Conservation (phyloP, 1,284 basidiomycete genomes). For the Rhodotorula glutinis region DNA sequence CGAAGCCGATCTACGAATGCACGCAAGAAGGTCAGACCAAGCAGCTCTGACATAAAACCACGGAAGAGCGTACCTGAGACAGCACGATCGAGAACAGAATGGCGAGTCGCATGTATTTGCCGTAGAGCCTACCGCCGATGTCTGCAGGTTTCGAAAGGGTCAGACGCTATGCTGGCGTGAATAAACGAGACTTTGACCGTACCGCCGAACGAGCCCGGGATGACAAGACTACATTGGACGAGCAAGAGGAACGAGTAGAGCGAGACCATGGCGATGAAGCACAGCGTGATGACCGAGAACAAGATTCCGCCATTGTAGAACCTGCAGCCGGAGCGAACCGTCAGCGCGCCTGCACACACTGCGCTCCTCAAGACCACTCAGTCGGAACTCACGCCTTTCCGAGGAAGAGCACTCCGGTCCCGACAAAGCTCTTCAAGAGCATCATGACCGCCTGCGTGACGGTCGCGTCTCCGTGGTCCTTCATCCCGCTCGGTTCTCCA, state of each 20-base stretch:
- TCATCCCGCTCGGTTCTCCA: not conserved
- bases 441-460: conserved; percentile 85
- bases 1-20: conserved; percentile 58
- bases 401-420: conserved; percentile 92
- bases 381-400: conserved; percentile 71
- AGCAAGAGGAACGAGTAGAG: conserved; percentile 92
- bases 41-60: no score
- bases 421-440: conserved; percentile 92
- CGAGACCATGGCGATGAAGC: conserved; percentile 80
- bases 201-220: conserved; percentile 92
- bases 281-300: conserved; percentile 78
- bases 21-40: not conserved
- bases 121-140: conserved; percentile 89
- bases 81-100: conserved; percentile 85
- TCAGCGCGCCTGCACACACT: not conserved
- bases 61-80: conserved; percentile 65
- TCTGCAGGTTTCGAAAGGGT: conserved; percentile 54
- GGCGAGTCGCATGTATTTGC: conserved; percentile 82
- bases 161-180: no score
- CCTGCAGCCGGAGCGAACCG: conserved; percentile 49
- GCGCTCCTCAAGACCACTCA: not conserved
- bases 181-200: conserved; percentile 41
- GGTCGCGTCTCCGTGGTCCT: conserved; percentile 68
- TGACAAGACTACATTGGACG: conserved; percentile 80
- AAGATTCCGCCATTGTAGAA: conserved; percentile 94